A percentile compares a stretch with the other conserved stretches of the same genome.
Evolutionary conservation across 129 eudicot species (phyloP).

Genomic region (Chrysanthemum makinoi): DNA sequence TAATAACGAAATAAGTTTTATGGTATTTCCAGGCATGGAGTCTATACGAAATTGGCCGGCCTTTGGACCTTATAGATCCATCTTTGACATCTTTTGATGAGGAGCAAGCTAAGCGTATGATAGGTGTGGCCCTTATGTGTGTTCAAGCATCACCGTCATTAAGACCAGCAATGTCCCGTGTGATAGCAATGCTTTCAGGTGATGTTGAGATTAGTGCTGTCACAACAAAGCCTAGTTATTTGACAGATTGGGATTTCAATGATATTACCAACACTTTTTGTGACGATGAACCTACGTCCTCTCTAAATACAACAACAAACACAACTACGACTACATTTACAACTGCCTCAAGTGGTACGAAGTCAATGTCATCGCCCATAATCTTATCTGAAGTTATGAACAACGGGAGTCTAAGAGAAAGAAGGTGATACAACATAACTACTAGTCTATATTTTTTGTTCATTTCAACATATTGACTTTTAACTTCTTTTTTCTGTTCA

Average conservation of each 20-base stretch:
- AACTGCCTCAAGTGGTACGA: constrained; percentile 25
- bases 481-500: neutral
- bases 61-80: constrained; percentile 57
- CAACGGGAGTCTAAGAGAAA: constrained; percentile 33
- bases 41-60: constrained; percentile 44
- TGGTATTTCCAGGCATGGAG: constrained; percentile 49
- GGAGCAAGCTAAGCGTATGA: constrained; percentile 49
- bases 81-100: constrained; percentile 32
- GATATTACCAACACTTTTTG: constrained; percentile 45
- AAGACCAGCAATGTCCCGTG: constrained; percentile 79
- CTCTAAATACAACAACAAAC: constrained; percentile 12
- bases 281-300: constrained; percentile 26
- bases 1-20: constrained; percentile 7
- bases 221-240: constrained; percentile 58
- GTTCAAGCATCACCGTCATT: constrained; percentile 61
- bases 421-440: constrained; percentile 34
- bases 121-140: constrained; percentile 65
- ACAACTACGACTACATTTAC: constrained; percentile 13
- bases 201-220: constrained; percentile 52
- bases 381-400: constrained; percentile 24
- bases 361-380: constrained; percentile 33
- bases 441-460: neutral
- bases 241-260: constrained; percentile 63
- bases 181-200: constrained; percentile 63
- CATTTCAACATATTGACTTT: neutral